Base-by-base conservation (phyloP, 129 eudicot species). In the Flaveria sonorensis region DNA sequence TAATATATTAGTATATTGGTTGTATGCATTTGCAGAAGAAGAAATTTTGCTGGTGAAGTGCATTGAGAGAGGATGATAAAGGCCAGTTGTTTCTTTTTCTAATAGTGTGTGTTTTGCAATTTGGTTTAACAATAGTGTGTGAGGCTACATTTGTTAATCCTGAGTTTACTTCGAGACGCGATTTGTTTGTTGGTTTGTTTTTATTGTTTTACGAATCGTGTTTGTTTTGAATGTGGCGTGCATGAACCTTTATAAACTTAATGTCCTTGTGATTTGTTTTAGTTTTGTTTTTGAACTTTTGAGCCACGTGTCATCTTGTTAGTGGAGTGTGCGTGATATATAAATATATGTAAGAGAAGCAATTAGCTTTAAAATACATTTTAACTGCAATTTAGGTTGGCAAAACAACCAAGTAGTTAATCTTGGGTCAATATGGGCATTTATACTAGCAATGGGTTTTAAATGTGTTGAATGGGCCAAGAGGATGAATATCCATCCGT, bases 1-100 rank as follows among this genome's bases (percentile, higher is more conserved):
- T 28, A 72, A 21, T 10, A 55, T 51, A 55, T 59, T 21, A 70
- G 24, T 60, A 40, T 43, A 36, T 39, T 70, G 65, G 48, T 50
- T 77, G n/a, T 56, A 43, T 81, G 47, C 74, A 15, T 74, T 12
- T 76, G 81, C 96, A 93, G 98, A 93, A 89, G 84, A 93, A 89
- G 93, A 93, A 88, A 77, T 93, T 72, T 80, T 90, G 97, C 96
- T 93, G 96, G 91, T 87, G 79, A 92, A 81, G 53, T 61, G 67
- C n/a, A 39, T 45, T 16, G 3, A 63, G 30, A 28, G 10, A 23
- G 70, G 45, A 74, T 28, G 78, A 74, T n/a, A 76, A 65, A 65
- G 15, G 12, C 43, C 24, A 36, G 51, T 65, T 76, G 55, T 66
- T 76, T 78, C 28, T 64, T 32, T 61, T 81, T 30, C 72, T 46